phyloP scores from a whole-genome alignment of 768 basidiomycete genomes.

The Phylloporus sp. region DNA sequence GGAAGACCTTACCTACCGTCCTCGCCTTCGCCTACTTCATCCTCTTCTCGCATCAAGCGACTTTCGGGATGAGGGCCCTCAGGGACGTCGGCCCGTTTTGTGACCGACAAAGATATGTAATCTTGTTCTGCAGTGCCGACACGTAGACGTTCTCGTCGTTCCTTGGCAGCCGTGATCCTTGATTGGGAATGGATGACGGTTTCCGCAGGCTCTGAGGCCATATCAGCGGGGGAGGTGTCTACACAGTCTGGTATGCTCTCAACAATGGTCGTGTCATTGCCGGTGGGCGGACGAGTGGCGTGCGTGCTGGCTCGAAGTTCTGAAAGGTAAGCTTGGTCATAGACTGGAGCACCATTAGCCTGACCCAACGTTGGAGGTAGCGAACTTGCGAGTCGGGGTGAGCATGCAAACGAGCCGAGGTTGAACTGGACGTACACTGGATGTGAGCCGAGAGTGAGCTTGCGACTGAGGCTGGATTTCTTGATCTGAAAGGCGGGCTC shows the following conservation, averaged over 20 bases:
- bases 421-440: conserved; percentile 38
- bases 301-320: conserved; percentile 77
- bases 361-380: conserved; percentile 49
- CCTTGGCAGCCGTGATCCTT: conserved; percentile 66
- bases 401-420: background rate
- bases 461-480: conserved; percentile 71
- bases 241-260: conserved; percentile 33
- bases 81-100: conserved; percentile 46
- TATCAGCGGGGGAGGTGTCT: conserved; percentile 22
- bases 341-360: conserved; percentile 54
- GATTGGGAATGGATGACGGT: conserved; percentile 65
- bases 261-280: conserved; percentile 38
- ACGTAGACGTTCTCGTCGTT: conserved; percentile 67
- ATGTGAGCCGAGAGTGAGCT: conserved; percentile 52
- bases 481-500: conserved; percentile 73
- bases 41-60: conserved; percentile 77
- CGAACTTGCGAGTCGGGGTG: conserved; percentile 25
- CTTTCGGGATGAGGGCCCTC: conserved; percentile 83
- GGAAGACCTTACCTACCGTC: conserved; percentile 54
- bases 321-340: conserved; percentile 67
- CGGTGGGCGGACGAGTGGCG: conserved; percentile 41
- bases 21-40: conserved; percentile 83
- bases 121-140: conserved; percentile 53
- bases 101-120: conserved; percentile 73
- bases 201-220: conserved; percentile 33